Percentiles rank a stretch among this genome's conserved stretches.
These are phyloP conservation scores for Xylariaceae sp. DNA, from an alignment of 2,329 filamentous ascomycete species.

Conservation along the genomic window DNA sequence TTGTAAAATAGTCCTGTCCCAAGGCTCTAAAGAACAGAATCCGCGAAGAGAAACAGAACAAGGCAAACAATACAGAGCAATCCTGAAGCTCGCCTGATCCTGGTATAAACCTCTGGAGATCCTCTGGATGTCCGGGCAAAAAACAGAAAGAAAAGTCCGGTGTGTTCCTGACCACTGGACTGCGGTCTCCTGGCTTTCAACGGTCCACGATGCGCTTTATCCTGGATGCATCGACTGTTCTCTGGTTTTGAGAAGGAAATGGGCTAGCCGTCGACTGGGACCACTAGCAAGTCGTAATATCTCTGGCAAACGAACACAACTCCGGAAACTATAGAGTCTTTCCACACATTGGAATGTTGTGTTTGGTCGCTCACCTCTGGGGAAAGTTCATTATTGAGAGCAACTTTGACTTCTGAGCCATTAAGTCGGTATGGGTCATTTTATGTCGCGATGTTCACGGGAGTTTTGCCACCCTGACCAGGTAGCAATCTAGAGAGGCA, in stretches of 20 bases:
- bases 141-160: conserved; percentile 25
- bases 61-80: conserved; percentile 21
- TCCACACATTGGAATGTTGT: conserved; percentile 19
- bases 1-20: conserved; percentile 32
- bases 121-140: conserved; percentile 23
- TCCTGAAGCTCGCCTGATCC: conserved; percentile 19
- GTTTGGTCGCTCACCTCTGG: conserved; percentile 28
- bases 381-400: conserved; percentile 17
- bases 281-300: conserved; percentile 25
- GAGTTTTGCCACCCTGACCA: conserved; percentile 26
- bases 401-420: background rate
- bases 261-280: conserved; percentile 24
- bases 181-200: conserved; percentile 25
- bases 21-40: conserved; percentile 9
- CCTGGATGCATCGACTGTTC: conserved; percentile 20
- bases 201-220: conserved; percentile 24
- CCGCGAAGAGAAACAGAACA: conserved; percentile 18
- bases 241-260: conserved; percentile 22
- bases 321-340: conserved; percentile 12
- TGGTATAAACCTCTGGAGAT: conserved; percentile 13
- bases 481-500: conserved; percentile 27
- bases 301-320: conserved; percentile 26
- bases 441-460: conserved; percentile 27
- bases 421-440: conserved; percentile 19
- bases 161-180: conserved; percentile 24